Evolutionary conservation across 192 early-diverging fungal genomes (phyloP).

Genomic region (Phlyctochytrium arcticum): DNA sequence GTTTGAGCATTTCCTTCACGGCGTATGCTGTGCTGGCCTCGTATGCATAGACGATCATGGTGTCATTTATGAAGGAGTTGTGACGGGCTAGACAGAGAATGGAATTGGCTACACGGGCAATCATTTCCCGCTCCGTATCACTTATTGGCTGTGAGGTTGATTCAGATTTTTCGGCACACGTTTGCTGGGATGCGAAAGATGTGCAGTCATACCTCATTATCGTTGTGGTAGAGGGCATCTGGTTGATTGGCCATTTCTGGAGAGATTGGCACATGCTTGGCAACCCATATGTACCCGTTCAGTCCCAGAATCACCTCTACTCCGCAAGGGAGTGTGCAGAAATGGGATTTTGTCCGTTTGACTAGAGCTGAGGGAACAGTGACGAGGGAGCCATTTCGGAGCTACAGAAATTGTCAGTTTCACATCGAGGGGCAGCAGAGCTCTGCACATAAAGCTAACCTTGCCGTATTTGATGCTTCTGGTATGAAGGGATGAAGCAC

Average conservation of each 20-base stretch:
- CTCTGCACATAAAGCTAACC: constrained; percentile 41
- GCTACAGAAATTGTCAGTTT: constrained; percentile 30
- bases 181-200: no score
- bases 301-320: constrained; percentile 92
- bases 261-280: constrained; percentile 59
- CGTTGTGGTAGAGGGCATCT: constrained; percentile 79
- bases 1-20: constrained; percentile 61
- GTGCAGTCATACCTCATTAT: constrained; percentile 66
- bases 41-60: constrained; percentile 85
- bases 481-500: constrained; percentile 83
- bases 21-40: constrained; percentile 67
- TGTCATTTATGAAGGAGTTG: constrained; percentile 82
- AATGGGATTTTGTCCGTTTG: constrained; percentile 91
- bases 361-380: constrained; percentile 83
- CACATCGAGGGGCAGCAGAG: background rate
- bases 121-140: constrained; percentile 65
- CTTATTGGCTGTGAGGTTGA: constrained; percentile 53
- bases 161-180: background rate
- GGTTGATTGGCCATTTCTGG: constrained; percentile 51
- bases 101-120: constrained; percentile 89
- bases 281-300: constrained; percentile 96
- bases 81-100: constrained; percentile 74
- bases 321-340: constrained; percentile 84
- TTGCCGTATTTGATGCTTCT: constrained; percentile 90
- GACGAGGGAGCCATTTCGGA: constrained; percentile 76